Evolutionary conservation across 352 stramenopile species (phyloP).

Genomic region (Pythium scleroteichum): DNA sequence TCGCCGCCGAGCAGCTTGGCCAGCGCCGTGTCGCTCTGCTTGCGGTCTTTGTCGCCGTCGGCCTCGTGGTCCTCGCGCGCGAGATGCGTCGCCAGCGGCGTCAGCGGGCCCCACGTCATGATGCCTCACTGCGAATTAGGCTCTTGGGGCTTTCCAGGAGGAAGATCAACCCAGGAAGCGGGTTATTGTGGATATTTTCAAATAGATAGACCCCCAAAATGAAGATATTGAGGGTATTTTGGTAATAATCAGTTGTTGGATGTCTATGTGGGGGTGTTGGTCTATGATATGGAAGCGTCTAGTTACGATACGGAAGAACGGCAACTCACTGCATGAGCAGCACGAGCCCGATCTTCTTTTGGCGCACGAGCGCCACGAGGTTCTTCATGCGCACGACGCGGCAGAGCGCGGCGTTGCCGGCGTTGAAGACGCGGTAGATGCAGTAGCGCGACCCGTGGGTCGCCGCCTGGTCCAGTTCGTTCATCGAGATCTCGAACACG

Average conservation of each 20-base stretch:
- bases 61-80: slow-evolving; percentile 34
- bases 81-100: slow-evolving; percentile 48
- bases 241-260: no score
- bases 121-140: not conserved
- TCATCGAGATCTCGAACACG: slow-evolving; percentile 90
- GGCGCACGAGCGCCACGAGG: slow-evolving; percentile 72
- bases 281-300: slow-evolving; percentile 6
- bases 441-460: slow-evolving; percentile 75
- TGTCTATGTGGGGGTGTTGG: slow-evolving; percentile 2
- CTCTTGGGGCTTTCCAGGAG: not conserved
- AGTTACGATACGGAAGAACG: slow-evolving; percentile 16
- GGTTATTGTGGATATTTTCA: not conserved
- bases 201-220: no score
- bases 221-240: no score
- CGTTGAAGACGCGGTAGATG: slow-evolving; percentile 88
- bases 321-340: slow-evolving; percentile 70
- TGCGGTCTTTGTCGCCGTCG: slow-evolving; percentile 44
- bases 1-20: slow-evolving; percentile 42
- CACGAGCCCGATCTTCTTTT: slow-evolving; percentile 80
- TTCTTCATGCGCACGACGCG: slow-evolving; percentile 87
- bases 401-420: slow-evolving; percentile 63
- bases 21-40: slow-evolving; percentile 51
- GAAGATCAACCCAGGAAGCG: not conserved
- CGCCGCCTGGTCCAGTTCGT: slow-evolving; percentile 83
- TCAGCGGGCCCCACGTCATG: slow-evolving; percentile 54